Evolutionary conservation across 441 rosid genomes (phyloP).

Genomic region (Eugenia klotzschiana): DNA sequence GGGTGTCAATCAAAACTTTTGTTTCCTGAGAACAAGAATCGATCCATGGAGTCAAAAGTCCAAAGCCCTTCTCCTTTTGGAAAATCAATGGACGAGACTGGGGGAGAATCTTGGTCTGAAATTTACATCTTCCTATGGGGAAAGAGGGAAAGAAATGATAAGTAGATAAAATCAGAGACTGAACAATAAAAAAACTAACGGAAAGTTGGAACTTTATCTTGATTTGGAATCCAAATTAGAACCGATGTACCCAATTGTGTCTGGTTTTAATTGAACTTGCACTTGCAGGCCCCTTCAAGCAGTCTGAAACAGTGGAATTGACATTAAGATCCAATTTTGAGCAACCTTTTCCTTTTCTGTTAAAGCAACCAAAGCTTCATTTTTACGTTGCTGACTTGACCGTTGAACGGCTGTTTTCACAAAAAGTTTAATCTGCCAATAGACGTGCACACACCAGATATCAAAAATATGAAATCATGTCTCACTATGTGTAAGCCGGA

Average conservation of each 20-base stretch:
- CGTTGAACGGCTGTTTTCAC: background rate
- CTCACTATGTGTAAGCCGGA: background rate
- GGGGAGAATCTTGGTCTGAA: background rate
- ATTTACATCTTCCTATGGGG: background rate
- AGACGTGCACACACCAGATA: background rate
- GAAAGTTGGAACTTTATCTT: background rate
- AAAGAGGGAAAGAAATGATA: background rate
- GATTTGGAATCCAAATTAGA: background rate
- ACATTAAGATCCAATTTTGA: background rate
- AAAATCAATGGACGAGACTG: background rate
- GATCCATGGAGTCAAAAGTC: background rate
- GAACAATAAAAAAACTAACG: background rate
- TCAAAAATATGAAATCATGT: background rate
- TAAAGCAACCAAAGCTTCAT: background rate
- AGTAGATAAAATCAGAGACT: background rate
- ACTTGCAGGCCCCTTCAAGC: background rate
- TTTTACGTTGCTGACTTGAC: background rate
- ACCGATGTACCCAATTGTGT: background rate
- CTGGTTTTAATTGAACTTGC: background rate
- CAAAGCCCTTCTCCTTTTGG: background rate
- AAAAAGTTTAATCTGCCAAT: background rate
- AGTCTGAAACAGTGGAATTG: background rate
- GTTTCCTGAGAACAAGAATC: background rate
- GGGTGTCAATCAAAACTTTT: background rate
- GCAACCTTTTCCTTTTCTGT: background rate